Conservation (phyloP, 176 grass and related monocot genomes). For the Chrysopogon serrulatus region DNA sequence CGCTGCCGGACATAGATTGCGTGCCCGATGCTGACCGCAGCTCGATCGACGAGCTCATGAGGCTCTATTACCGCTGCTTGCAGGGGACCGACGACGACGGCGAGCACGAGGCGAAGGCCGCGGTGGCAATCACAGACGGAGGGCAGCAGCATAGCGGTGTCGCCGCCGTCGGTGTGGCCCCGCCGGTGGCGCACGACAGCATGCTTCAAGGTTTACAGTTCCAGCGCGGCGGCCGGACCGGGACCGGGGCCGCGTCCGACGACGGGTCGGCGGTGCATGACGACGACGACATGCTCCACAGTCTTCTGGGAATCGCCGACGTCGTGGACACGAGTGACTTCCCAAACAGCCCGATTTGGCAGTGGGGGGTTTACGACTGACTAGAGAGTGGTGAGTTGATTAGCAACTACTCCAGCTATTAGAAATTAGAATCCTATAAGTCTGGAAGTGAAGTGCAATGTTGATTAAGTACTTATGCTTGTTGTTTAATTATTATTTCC, state of each 20-base stretch:
- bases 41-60: slow-evolving; percentile 49
- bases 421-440: not conserved
- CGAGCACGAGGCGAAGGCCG: not conserved
- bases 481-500: not conserved
- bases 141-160: not conserved
- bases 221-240: not conserved
- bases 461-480: slow-evolving; percentile 10
- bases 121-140: not conserved
- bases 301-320: slow-evolving; percentile 9
- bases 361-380: slow-evolving; percentile 7
- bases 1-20: slow-evolving; percentile 9
- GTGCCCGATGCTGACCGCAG: slow-evolving; percentile 21
- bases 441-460: not conserved
- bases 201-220: not conserved
- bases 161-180: not conserved
- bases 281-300: not conserved
- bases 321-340: slow-evolving; percentile 28
- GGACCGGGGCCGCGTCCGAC: not conserved
- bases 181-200: not conserved
- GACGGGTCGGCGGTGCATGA: not conserved
- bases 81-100: slow-evolving; percentile 14
- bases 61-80: slow-evolving; percentile 35
- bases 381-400: not conserved
- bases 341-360: slow-evolving; percentile 18
- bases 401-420: not conserved